Conservation (phyloP, 2,329 filamentous ascomycete genomes). For the Fusarium sp. region DNA sequence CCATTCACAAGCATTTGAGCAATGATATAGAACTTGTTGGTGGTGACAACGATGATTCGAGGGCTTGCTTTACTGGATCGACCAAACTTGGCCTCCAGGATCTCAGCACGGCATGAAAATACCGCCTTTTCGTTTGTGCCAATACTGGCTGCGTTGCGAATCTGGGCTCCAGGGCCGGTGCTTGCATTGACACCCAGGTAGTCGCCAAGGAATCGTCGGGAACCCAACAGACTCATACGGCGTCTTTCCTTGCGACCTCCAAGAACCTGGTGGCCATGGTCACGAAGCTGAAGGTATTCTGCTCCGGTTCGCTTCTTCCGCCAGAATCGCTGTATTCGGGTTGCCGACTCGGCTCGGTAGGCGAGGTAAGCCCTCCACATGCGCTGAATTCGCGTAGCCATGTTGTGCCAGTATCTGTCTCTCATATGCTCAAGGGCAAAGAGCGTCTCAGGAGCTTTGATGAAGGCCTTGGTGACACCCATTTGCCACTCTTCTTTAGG, state of each 20-base stretch:
- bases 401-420: slow-evolving; percentile 98
- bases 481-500: slow-evolving; percentile 96
- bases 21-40: slow-evolving; percentile 87
- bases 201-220: slow-evolving; percentile 91
- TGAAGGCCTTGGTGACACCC: slow-evolving; percentile 96
- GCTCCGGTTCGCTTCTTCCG: slow-evolving; percentile 90
- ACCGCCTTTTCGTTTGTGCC: slow-evolving; percentile 76
- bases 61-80: slow-evolving; percentile 94
- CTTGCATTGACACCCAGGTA: slow-evolving; percentile 89
- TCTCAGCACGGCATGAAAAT: slow-evolving; percentile 91
- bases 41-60: slow-evolving; percentile 84
- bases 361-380: slow-evolving; percentile 97
- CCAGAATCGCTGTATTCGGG: slow-evolving; percentile 95
- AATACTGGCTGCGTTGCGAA: slow-evolving; percentile 79
- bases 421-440: slow-evolving; percentile 98
- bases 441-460: slow-evolving; percentile 96
- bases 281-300: slow-evolving; percentile 87
- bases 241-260: slow-evolving; percentile 89
- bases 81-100: slow-evolving; percentile 93
- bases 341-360: slow-evolving; percentile 91
- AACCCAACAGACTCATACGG: slow-evolving; percentile 90
- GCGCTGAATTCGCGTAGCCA: slow-evolving; percentile 96
- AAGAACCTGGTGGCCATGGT: slow-evolving; percentile 85
- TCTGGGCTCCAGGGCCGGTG: slow-evolving; percentile 80
- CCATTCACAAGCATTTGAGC: slow-evolving; percentile 84